Evolutionary conservation across 2,329 filamentous ascomycete genomes (phyloP).

Genomic region (Huntiella bhutanensis): DNA sequence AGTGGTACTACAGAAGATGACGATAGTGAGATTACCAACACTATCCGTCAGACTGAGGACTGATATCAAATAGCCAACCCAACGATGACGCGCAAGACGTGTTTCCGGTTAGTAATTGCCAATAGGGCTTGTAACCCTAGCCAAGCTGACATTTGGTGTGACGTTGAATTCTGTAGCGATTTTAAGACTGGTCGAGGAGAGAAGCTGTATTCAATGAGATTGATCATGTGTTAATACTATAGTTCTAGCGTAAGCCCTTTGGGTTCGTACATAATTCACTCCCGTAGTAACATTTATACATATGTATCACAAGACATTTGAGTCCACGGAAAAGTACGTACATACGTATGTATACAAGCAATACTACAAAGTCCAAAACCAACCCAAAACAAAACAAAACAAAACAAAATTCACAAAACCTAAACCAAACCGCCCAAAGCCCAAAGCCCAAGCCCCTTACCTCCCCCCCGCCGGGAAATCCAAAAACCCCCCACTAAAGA

Average conservation of each 20-base stretch:
- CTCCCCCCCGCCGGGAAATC: constrained; percentile 6
- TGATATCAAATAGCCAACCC: neutral
- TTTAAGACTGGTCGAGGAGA: too few relatives aligned
- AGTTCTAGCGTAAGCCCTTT: too few relatives aligned
- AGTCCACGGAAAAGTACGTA: neutral
- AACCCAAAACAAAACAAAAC: neutral
- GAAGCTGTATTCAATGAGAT: neutral
- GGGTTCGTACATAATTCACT: too few relatives aligned
- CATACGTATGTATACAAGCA: neutral
- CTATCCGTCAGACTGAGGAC: neutral
- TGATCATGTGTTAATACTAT: neutral
- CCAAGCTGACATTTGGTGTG: too few relatives aligned
- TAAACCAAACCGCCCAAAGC: neutral
- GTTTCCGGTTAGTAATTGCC: too few relatives aligned
- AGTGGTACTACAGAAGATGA: neutral
- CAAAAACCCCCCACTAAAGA: constrained; percentile 11
- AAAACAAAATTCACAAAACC: neutral
- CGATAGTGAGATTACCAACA: neutral
- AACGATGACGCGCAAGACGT: too few relatives aligned
- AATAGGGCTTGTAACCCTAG: too few relatives aligned
- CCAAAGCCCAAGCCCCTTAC: neutral
- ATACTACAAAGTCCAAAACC: neutral
- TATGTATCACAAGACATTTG: neutral
- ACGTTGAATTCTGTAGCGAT: too few relatives aligned
- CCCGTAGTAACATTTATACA: neutral